Conservation (phyloP, 2,329 filamentous ascomycete species). For the Xylariaceae sp. region DNA sequence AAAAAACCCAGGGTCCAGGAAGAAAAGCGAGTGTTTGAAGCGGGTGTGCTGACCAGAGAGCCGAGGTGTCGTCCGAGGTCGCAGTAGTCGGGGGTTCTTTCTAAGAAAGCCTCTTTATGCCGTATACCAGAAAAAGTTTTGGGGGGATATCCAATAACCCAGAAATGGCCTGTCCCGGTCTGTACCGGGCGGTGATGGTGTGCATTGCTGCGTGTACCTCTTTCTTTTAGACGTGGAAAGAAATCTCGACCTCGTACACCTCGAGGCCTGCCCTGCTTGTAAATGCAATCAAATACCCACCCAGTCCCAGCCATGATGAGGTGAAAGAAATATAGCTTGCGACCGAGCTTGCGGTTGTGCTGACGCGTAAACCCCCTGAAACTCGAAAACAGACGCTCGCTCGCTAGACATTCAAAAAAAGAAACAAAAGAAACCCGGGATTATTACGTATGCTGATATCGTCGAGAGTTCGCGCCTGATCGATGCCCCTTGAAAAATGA, state of each 20-base stretch:
- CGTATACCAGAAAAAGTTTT: conserved; percentile 23
- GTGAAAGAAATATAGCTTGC: conserved; percentile 31
- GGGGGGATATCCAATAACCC: conserved; percentile 35
- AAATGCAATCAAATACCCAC: conserved; percentile 47
- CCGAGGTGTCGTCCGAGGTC: conserved; percentile 7
- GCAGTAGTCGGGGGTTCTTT: conserved; percentile 30
- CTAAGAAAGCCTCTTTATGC: conserved; percentile 36
- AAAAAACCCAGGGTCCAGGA: conserved; percentile 28
- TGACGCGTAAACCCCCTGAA: conserved; percentile 21
- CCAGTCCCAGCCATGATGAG: conserved; percentile 50
- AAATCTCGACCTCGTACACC: conserved; percentile 38
- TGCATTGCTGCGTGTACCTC: conserved; percentile 60
- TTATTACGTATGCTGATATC: conserved; percentile 18
- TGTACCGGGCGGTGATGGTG: conserved; percentile 36
- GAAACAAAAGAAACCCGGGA: conserved; percentile 20
- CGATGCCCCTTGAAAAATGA: too few species aligned
- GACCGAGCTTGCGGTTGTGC: conserved; percentile 43
- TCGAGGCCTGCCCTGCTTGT: conserved; percentile 40
- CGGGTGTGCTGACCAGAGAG: conserved; percentile 23
- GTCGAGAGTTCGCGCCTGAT: conserved; percentile 22
- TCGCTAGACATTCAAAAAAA: conserved; percentile 27
- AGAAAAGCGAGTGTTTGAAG: conserved; percentile 29
- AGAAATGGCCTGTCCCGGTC: conserved; percentile 36
- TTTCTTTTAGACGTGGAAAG: conserved; percentile 35
- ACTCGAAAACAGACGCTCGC: conserved; percentile 32